Conservation (phyloP, 2,329 filamentous ascomycete species). For the Xylaria sp. region DNA sequence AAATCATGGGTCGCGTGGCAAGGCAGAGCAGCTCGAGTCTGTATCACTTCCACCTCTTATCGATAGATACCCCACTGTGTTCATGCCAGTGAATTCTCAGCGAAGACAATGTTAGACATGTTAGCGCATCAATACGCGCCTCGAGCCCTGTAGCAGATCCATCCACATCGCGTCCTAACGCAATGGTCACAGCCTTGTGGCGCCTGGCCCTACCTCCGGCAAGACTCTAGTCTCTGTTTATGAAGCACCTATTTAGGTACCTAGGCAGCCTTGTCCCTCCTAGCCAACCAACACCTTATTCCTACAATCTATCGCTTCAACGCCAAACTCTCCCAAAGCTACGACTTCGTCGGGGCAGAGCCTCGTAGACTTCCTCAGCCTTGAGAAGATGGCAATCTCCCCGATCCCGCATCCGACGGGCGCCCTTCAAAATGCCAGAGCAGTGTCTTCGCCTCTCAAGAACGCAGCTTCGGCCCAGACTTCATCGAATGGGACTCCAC, state of each 20-base stretch:
- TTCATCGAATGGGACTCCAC: slow-evolving; percentile 54
- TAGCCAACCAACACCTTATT: neutral
- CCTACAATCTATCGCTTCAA: neutral
- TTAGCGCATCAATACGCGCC: no score
- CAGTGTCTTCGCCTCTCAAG: slow-evolving; percentile 53
- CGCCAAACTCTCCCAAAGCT: neutral
- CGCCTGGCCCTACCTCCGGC: no score
- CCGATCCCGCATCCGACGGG: slow-evolving; percentile 38
- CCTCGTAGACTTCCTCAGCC: neutral
- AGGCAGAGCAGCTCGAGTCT: no score
- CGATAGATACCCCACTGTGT: no score
- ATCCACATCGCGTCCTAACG: no score
- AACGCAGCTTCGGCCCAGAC: slow-evolving; percentile 47
- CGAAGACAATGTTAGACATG: no score
- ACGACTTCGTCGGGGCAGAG: neutral
- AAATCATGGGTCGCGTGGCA: no score
- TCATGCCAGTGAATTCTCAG: no score
- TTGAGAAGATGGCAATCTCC: slow-evolving; percentile 41
- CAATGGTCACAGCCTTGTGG: neutral
- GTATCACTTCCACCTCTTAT: no score
- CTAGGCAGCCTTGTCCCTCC: slow-evolving; percentile 5
- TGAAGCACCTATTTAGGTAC: no score
- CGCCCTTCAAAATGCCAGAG: slow-evolving; percentile 38
- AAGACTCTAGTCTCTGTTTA: no score
- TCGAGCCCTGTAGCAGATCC: no score